These are phyloP conservation scores for Rhytidiadelphus loreus DNA, from an alignment of 225 moss, liverwort and hornwort genomes.

Conservation along the genomic window DNA sequence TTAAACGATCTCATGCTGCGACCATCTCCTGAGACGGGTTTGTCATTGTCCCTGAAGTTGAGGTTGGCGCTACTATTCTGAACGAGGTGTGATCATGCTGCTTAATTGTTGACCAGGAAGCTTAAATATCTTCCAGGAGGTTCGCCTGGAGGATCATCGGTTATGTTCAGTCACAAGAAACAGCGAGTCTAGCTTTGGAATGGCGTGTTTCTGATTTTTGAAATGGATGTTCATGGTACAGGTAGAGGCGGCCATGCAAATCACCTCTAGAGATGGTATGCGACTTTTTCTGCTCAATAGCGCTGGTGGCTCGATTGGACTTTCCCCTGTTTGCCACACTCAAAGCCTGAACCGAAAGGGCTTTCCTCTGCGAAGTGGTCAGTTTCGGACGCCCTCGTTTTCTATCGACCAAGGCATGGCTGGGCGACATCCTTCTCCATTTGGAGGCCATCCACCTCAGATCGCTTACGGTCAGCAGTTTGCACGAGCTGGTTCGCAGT, in stretches of 20 bases:
- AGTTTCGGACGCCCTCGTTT: slow-evolving; percentile 24
- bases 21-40: too few species aligned
- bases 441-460: slow-evolving; percentile 30
- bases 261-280: slow-evolving; percentile 5
- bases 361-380: slow-evolving; percentile 12
- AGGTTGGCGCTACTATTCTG: too few species aligned
- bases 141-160: not conserved
- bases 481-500: slow-evolving; percentile 17
- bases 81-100: too few species aligned
- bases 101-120: too few species aligned
- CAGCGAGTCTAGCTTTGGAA: not conserved
- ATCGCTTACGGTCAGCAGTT: slow-evolving; percentile 16
- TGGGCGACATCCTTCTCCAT: slow-evolving; percentile 2
- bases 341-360: slow-evolving; percentile 26
- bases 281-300: slow-evolving; percentile 1
- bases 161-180: not conserved
- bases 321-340: slow-evolving; percentile 4
- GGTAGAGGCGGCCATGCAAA: slow-evolving; percentile 57
- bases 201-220: not conserved
- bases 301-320: not conserved
- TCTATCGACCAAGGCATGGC: slow-evolving; percentile 11
- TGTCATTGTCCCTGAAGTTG: too few species aligned
- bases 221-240: slow-evolving; percentile 5
- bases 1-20: too few species aligned
- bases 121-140: too few species aligned